Conservation (phyloP, 208 protist species). For the Trypanosoma platydactyli region DNA sequence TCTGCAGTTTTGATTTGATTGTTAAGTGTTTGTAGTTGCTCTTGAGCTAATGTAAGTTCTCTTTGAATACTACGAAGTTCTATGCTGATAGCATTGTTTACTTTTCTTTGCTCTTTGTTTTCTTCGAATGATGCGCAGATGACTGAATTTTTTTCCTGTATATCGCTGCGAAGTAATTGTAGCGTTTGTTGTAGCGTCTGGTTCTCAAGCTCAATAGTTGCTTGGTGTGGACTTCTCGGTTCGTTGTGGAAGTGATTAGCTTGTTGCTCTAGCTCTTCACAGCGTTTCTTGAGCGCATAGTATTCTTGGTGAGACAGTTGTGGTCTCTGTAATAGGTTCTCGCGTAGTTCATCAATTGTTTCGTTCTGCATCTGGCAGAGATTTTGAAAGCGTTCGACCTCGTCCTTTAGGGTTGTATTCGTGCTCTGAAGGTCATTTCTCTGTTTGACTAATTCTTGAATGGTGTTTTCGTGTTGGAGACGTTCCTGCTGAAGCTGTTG, state of each 20-base stretch:
- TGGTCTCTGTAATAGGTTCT: slow-evolving; percentile 8
- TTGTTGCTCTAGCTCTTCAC: slow-evolving; percentile 8
- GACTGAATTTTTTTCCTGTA: slow-evolving; percentile 3
- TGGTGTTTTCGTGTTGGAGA: slow-evolving; percentile 6
- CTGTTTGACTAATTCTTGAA: slow-evolving; percentile 8
- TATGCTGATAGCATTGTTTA: slow-evolving; percentile 4
- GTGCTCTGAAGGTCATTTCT: slow-evolving; percentile 8
- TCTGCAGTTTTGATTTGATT: slow-evolving; percentile 1
- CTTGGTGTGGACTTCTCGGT: not conserved
- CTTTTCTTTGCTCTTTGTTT: not conserved
- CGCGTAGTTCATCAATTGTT: slow-evolving; percentile 7
- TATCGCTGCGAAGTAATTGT: not conserved
- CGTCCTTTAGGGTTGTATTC: slow-evolving; percentile 10
- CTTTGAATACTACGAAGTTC: slow-evolving; percentile 1
- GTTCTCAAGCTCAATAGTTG: slow-evolving; percentile 17
- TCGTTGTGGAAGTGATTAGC: not conserved
- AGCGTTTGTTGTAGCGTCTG: slow-evolving; percentile 11
- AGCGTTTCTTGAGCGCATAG: not conserved
- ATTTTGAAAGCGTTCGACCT: not conserved
- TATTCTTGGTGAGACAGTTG: slow-evolving; percentile 10
- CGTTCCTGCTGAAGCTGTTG: slow-evolving; percentile 18
- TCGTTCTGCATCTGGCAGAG: not conserved
- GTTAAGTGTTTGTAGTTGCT: slow-evolving; percentile 3
- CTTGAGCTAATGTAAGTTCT: not conserved
- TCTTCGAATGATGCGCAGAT: not conserved